A percentile compares a stretch with the other conserved stretches of the same genome.
These are phyloP conservation scores for Melanomma pulvis-pyrius DNA, from an alignment of 495 filamentous ascomycete species.

Conservation along the genomic window DNA sequence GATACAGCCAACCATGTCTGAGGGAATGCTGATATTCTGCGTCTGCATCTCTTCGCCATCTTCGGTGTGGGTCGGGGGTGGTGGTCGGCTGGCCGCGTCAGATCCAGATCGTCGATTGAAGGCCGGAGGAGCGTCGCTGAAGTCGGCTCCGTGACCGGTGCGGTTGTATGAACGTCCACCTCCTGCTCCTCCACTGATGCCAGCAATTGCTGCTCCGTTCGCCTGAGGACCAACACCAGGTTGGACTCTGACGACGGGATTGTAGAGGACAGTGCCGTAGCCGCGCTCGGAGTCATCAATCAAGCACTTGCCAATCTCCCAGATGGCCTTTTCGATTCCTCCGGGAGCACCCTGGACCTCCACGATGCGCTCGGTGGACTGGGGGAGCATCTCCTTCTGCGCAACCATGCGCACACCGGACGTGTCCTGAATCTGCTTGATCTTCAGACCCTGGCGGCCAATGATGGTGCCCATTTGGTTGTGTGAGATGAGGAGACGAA, in stretches of 20 bases:
- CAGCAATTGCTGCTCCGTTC: conserved; percentile 44
- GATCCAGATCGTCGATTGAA: conserved; percentile 75
- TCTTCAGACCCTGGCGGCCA: conserved; percentile 91
- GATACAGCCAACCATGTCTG: conserved; percentile 99
- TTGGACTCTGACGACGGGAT: conserved; percentile 83
- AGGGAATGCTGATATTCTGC: conserved; percentile 98
- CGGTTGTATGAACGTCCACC: conserved; percentile 77
- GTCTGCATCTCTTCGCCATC: conserved; percentile 98
- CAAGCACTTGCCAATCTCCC: conserved; percentile 99
- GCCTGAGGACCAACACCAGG: conserved; percentile 57
- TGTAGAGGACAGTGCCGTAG: conserved; percentile 94
- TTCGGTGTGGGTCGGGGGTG: conserved; percentile 81
- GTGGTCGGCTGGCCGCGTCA: conserved; percentile 68
- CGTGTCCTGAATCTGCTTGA: conserved; percentile 98
- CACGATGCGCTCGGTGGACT: conserved; percentile 98
- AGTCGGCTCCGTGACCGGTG: conserved; percentile 96
- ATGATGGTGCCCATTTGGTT: conserved; percentile 99
- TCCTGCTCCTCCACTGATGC: conserved; percentile 46
- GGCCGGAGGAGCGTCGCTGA: conserved; percentile 76
- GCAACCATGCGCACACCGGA: conserved; percentile 98
- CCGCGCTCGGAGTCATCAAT: conserved; percentile 97
- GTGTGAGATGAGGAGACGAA: conserved; percentile 97
- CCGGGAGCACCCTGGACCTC: conserved; percentile 93
- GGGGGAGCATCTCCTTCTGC: conserved; percentile 98
- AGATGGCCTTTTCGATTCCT: conserved; percentile 90